Evolutionary conservation across 768 basidiomycete species (phyloP).

Genomic region (Steccherinum ochraceum): DNA sequence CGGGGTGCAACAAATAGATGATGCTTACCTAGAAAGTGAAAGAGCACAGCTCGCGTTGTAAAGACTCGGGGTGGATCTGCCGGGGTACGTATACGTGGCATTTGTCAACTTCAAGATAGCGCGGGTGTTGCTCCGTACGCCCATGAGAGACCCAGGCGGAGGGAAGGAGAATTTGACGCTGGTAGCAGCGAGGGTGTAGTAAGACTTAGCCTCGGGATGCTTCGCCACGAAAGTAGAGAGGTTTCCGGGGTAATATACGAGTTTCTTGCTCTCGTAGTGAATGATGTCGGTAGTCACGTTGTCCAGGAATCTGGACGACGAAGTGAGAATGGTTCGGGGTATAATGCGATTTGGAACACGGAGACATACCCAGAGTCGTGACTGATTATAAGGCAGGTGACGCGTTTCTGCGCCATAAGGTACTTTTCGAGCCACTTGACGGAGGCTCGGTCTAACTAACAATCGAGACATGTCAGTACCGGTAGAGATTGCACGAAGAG

Average conservation of each 20-base stretch:
- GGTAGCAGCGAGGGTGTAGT: constrained; percentile 92
- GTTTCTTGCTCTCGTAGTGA: constrained; percentile 95
- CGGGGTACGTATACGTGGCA: constrained; percentile 95
- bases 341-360: too few species aligned
- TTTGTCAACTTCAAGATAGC: constrained; percentile 89
- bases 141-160: constrained; percentile 92
- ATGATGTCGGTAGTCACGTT: constrained; percentile 95
- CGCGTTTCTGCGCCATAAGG: constrained; percentile 69
- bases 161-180: constrained; percentile 96
- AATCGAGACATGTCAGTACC: constrained; percentile 3
- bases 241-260: constrained; percentile 92
- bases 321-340: too few species aligned
- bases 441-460: constrained; percentile 71
- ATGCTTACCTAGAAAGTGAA: constrained; percentile 76
- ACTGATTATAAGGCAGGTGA: constrained; percentile 91
- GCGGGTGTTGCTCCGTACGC: constrained; percentile 91
- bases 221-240: constrained; percentile 83
- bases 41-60: constrained; percentile 87
- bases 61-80: constrained; percentile 71
- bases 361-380: constrained; percentile 87
- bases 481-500: too few species aligned
- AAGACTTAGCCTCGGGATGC: constrained; percentile 91
- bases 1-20: too few species aligned
- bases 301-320: constrained; percentile 82
- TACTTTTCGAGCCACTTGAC: constrained; percentile 92